phyloP scores from a whole-genome alignment of 495 filamentous ascomycete genomes.

The Sphaerosporella brunnea region DNA sequence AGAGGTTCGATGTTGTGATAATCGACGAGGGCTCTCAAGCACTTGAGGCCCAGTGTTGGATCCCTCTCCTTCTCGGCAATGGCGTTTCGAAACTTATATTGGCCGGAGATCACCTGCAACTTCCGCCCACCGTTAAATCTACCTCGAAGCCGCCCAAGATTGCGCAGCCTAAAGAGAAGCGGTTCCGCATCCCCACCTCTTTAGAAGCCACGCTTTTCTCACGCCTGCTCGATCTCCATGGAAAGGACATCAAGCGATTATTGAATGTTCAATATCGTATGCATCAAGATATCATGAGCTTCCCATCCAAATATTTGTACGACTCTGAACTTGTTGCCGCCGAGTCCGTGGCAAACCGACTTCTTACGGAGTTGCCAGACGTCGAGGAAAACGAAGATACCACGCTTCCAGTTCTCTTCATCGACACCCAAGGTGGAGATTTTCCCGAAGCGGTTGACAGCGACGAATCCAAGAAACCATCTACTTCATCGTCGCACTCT shows the following conservation, averaged over 20 bases:
- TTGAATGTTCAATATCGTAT: conserved; percentile 98
- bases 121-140: conserved; percentile 83
- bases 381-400: conserved; percentile 78
- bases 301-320: conserved; percentile 82
- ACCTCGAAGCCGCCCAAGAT: conserved; percentile 9
- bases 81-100: conserved; percentile 52
- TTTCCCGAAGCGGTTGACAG: conserved; percentile 41
- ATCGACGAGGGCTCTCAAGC: conserved; percentile 95
- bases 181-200: conserved; percentile 29
- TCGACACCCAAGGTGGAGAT: conserved; percentile 88
- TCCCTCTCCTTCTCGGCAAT: conserved; percentile 45
- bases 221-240: conserved; percentile 65
- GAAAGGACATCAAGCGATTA: conserved; percentile 71
- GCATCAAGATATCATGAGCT: conserved; percentile 88
- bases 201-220: conserved; percentile 87
- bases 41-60: conserved; percentile 94
- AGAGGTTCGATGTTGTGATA: conserved; percentile 82
- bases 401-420: conserved; percentile 71
- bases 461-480: conserved; percentile 26
- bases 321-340: conserved; percentile 61
- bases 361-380: conserved; percentile 66
- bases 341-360: conserved; percentile 50
- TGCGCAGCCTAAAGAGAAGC: conserved; percentile 1
- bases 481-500: conserved; percentile 74
- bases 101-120: conserved; percentile 83